Conservation (phyloP, 371 early-diverging fungal genomes). For the Funneliformis caledonium region DNA sequence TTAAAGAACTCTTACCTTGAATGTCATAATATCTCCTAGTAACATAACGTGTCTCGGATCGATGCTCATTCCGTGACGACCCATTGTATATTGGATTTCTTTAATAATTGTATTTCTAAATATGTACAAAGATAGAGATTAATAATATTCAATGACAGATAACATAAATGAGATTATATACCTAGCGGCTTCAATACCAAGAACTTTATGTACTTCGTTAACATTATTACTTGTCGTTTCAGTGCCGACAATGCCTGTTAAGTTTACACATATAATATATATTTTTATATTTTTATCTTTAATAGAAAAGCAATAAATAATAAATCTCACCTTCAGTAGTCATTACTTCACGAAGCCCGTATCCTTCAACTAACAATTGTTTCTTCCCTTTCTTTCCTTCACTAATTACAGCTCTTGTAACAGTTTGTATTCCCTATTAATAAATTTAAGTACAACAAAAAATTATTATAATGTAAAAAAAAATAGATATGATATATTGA, state of each 20-base stretch:
- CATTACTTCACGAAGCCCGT: constrained; percentile 94
- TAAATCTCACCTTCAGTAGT: constrained; percentile 59
- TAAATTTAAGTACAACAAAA: background rate
- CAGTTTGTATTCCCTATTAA: constrained; percentile 76
- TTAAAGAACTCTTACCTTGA: constrained; percentile 59
- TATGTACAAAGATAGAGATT: background rate
- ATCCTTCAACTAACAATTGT: constrained; percentile 92
- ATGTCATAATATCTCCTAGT: constrained; percentile 99
- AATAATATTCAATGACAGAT: background rate
- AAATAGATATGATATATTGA: constrained; percentile 29
- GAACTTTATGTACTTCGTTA: constrained; percentile 89
- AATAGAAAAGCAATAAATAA: constrained; percentile 7
- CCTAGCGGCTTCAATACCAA: constrained; percentile 99
- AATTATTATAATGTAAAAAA: constrained; percentile 31
- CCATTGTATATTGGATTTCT: constrained; percentile 90
- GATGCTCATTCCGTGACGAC: constrained; percentile 95
- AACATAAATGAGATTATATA: constrained; percentile 44
- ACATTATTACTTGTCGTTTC: constrained; percentile 91
- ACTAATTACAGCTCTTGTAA: constrained; percentile 88
- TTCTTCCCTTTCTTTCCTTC: constrained; percentile 67
- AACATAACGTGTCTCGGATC: constrained; percentile 98
- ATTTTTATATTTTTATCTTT: background rate
- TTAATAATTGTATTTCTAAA: constrained; percentile 75
- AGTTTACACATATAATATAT: too few relatives aligned
- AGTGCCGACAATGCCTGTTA: constrained; percentile 76